phyloP scores from a whole-genome alignment of 1,284 basidiomycete species.

The Schizophyllum amplum region DNA sequence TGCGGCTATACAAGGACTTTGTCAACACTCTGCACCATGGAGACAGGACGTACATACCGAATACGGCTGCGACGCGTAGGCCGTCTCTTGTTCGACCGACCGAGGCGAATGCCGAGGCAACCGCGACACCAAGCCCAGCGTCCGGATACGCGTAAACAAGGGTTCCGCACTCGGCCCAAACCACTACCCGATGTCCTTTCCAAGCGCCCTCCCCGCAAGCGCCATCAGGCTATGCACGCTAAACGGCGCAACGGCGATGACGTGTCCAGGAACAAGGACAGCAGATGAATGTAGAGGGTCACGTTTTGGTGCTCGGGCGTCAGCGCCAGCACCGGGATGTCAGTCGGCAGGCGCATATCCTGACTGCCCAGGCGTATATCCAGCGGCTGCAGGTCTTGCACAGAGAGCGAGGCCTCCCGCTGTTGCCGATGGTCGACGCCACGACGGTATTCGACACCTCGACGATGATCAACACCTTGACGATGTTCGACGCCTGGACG shows the following conservation, averaged over 20 bases:
- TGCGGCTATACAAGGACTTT: not conserved
- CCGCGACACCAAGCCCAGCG: conserved; percentile 74
- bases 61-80: not conserved
- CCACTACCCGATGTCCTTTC: conserved; percentile 96
- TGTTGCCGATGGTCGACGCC: not conserved
- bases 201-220: conserved; percentile 87
- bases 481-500: no score
- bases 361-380: no score
- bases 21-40: not conserved
- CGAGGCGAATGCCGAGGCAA: conserved; percentile 58
- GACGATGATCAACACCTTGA: not conserved
- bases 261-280: conserved; percentile 91
- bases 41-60: not conserved
- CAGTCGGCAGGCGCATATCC: not conserved
- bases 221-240: conserved; percentile 97
- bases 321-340: not conserved
- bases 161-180: conserved; percentile 90
- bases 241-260: conserved; percentile 86
- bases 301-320: conserved; percentile 4
- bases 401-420: not conserved
- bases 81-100: conserved; percentile 19
- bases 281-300: conserved; percentile 52
- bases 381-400: not conserved
- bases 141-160: conserved; percentile 78
- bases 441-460: no score